These are phyloP conservation scores for Quercus parvula DNA, from an alignment of 306 rosid species.

Conservation along the genomic window DNA sequence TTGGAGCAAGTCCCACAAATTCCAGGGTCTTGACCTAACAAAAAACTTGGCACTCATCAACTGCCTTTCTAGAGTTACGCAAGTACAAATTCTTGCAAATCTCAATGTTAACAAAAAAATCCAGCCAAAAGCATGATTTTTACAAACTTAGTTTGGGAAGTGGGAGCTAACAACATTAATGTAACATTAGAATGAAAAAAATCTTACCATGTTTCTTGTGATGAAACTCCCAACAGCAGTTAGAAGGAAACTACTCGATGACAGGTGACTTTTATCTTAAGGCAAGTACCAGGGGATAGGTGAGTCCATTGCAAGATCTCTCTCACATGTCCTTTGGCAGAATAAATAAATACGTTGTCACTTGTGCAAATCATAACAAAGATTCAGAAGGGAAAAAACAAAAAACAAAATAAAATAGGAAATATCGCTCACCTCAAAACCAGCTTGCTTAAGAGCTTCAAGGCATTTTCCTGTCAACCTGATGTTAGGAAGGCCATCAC, in stretches of 20 bases:
- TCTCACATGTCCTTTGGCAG: slow-evolving; percentile 70
- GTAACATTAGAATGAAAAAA: not conserved
- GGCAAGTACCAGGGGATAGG: slow-evolving; percentile 88
- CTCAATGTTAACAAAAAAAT: no score
- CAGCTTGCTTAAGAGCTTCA: slow-evolving; percentile 88
- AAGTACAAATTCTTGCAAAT: no score
- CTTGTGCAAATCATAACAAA: slow-evolving; percentile 12
- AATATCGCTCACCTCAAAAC: slow-evolving; percentile 70
- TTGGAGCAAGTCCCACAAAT: slow-evolving; percentile 75
- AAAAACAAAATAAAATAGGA: not conserved
- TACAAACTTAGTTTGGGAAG: not conserved
- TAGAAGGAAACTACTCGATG: slow-evolving; percentile 84
- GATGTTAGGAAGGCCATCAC: slow-evolving; percentile 96
- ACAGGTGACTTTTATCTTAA: slow-evolving; percentile 77
- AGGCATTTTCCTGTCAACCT: slow-evolving; percentile 80
- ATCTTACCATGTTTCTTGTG: slow-evolving; percentile 80
- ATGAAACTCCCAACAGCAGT: slow-evolving; percentile 81
- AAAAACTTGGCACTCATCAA: slow-evolving; percentile 5
- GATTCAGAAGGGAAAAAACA: not conserved
- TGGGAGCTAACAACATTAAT: not conserved
- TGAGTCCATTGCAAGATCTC: slow-evolving; percentile 72
- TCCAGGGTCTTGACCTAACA: slow-evolving; percentile 78
- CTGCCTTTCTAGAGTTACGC: not conserved
- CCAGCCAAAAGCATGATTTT: not conserved
- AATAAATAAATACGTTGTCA: not conserved